phyloP scores from a whole-genome alignment of 192 early-diverging fungal species.

The Phlyctochytrium arcticum region DNA sequence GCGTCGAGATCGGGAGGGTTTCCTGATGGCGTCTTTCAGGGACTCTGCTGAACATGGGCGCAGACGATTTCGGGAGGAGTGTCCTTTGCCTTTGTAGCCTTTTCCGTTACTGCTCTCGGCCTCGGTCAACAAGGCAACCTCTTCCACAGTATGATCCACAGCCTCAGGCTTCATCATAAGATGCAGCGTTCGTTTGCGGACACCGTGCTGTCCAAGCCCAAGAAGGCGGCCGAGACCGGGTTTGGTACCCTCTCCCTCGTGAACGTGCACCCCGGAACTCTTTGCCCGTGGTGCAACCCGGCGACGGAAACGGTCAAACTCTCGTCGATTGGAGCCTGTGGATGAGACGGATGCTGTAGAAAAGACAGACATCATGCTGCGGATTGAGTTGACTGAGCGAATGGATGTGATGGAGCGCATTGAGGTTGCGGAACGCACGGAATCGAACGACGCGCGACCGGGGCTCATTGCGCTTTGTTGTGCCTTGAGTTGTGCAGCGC shows the following conservation, averaged over 20 bases:
- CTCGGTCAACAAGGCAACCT: constrained; percentile 9
- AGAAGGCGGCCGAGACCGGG: constrained; percentile 10
- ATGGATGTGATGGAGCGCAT: constrained; percentile 14
- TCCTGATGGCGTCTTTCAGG: not conserved
- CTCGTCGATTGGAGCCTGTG: constrained; percentile 2
- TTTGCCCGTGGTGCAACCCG: constrained; percentile 5
- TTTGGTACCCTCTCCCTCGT: constrained; percentile 3
- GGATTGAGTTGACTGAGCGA: constrained; percentile 20
- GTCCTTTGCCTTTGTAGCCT: constrained; percentile 5
- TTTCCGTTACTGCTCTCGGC: constrained; percentile 14
- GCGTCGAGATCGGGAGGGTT: not conserved
- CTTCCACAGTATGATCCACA: constrained; percentile 16
- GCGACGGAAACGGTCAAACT: constrained; percentile 24
- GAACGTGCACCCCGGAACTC: not conserved
- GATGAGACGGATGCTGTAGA: constrained; percentile 21
- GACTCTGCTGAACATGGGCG: not conserved
- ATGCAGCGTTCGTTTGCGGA: constrained; percentile 22
- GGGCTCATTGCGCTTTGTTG: not conserved
- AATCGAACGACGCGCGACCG: not conserved
- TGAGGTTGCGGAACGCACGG: not conserved
- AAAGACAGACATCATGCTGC: constrained; percentile 22
- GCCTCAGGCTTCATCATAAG: constrained; percentile 37
- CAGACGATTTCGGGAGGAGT: not conserved
- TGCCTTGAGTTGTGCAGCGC: constrained; percentile 7
- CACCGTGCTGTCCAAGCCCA: constrained; percentile 7